Conservation (phyloP, 805 yeast species). For the Ogataea methylovora region DNA sequence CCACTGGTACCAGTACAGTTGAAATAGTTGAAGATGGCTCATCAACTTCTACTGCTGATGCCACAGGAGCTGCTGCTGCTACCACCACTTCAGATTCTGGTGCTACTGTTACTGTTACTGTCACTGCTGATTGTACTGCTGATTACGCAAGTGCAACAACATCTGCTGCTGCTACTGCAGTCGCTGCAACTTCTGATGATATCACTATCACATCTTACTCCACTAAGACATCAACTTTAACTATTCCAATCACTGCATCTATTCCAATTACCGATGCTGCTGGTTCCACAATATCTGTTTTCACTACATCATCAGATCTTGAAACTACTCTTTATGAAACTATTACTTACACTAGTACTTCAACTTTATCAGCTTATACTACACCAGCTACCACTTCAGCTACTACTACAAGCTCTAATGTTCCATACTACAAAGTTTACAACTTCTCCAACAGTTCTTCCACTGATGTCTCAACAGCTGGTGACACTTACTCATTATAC, state of each 20-base stretch:
- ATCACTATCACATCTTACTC: conserved; percentile 11
- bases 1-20: neutral
- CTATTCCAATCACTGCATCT: conserved; percentile 24
- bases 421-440: conserved; percentile 3
- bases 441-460: conserved; percentile 1
- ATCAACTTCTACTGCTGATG: conserved; percentile 3
- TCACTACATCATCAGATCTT: conserved; percentile 22
- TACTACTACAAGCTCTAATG: neutral
- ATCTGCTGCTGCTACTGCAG: conserved; percentile 3
- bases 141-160: too few relatives aligned
- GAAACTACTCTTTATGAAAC: conserved; percentile 18
- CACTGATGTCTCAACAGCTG: conserved; percentile 1
- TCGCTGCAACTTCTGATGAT: conserved; percentile 6
- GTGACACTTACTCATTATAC: conserved; percentile 6
- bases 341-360: conserved; percentile 5
- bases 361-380: conserved; percentile 7
- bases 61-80: conserved; percentile 2
- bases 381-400: conserved; percentile 5
- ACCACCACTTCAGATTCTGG: conserved; percentile 11
- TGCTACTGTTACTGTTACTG: conserved; percentile 22
- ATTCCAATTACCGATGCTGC: conserved; percentile 22
- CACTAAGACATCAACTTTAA: conserved; percentile 15
- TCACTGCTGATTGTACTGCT: conserved; percentile 5
- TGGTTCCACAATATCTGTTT: conserved; percentile 20
- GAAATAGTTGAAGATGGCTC: neutral